A percentile compares a stretch with the other conserved stretches of the same genome.
Conservation (phyloP, 495 filamentous ascomycete species). For the Antarctomyces pellizariae region DNA sequence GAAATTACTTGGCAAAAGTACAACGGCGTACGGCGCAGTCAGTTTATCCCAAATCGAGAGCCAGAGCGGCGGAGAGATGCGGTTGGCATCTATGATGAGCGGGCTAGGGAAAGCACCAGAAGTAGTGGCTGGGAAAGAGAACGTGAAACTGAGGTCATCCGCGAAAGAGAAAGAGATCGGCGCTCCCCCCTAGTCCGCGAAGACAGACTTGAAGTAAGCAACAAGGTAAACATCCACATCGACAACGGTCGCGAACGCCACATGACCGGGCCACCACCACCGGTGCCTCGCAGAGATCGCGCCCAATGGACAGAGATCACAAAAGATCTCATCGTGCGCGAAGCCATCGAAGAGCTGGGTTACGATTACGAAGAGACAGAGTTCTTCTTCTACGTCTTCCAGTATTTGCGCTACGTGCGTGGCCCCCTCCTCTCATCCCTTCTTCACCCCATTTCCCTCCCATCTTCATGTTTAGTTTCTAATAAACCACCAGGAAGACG, state of each 20-base stretch:
- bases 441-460: background rate
- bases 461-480: conserved; percentile 7
- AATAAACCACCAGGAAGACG: conserved; percentile 44
- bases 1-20: conserved; percentile 57
- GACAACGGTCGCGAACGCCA: background rate
- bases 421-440: too few relatives aligned
- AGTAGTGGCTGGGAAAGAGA: too few relatives aligned
- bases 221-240: too few relatives aligned
- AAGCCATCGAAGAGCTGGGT: conserved; percentile 64
- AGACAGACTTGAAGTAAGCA: too few relatives aligned
- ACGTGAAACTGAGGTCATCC: too few relatives aligned
- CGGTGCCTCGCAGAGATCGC: too few relatives aligned
- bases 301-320: conserved; percentile 95
- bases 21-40: conserved; percentile 46
- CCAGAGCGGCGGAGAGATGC: conserved; percentile 2
- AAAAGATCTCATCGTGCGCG: conserved; percentile 69
- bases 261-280: too few relatives aligned
- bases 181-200: too few relatives aligned
- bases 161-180: too few relatives aligned
- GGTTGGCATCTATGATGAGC: too few relatives aligned
- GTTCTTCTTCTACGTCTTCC: conserved; percentile 75
- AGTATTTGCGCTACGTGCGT: conserved; percentile 73
- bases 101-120: too few relatives aligned
- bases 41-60: conserved; percentile 35
- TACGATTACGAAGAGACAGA: conserved; percentile 89